Evolutionary conservation across 371 early-diverging fungal genomes (phyloP).

Genomic region (Zychaea mexicana): DNA sequence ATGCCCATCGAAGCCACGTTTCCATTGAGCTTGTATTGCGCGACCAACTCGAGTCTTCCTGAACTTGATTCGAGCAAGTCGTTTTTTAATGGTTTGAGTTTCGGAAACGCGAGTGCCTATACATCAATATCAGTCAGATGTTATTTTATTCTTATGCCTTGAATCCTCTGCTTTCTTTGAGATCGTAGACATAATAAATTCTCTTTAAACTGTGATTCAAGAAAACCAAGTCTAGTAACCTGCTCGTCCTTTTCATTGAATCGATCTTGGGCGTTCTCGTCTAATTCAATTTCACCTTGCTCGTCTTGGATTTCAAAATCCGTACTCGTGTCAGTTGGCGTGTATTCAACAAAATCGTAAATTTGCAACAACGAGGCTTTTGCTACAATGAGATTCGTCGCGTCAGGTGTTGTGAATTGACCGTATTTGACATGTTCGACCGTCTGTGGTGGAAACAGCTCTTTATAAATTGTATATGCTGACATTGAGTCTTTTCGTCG

Average conservation of each 20-base stretch:
- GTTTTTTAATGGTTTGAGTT: slow-evolving; percentile 37
- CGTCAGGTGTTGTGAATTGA: slow-evolving; percentile 72
- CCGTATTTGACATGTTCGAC: slow-evolving; percentile 77
- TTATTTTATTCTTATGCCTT: neutral
- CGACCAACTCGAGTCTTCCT: slow-evolving; percentile 76
- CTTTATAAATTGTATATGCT: slow-evolving; percentile 76
- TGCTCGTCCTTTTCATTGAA: slow-evolving; percentile 30
- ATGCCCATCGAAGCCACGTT: slow-evolving; percentile 78
- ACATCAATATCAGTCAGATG: neutral
- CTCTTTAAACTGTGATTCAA: neutral
- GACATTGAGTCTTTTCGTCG: slow-evolving; percentile 34
- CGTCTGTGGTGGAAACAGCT: slow-evolving; percentile 78
- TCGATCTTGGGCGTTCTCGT: slow-evolving; percentile 21
- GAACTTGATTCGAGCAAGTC: slow-evolving; percentile 38
- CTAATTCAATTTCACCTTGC: slow-evolving; percentile 9
- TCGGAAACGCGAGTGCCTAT: slow-evolving; percentile 47
- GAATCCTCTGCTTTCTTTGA: too few species aligned
- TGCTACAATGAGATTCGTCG: slow-evolving; percentile 78
- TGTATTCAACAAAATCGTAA: slow-evolving; percentile 74
- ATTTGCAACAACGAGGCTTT: slow-evolving; percentile 80
- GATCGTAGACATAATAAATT: neutral
- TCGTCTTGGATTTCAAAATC: neutral
- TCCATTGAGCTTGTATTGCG: slow-evolving; percentile 80
- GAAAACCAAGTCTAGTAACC: slow-evolving; percentile 13
- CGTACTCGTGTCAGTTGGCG: slow-evolving; percentile 19